These are phyloP conservation scores for Jatropha podagrica DNA, from an alignment of 441 rosid species.

Conservation along the genomic window DNA sequence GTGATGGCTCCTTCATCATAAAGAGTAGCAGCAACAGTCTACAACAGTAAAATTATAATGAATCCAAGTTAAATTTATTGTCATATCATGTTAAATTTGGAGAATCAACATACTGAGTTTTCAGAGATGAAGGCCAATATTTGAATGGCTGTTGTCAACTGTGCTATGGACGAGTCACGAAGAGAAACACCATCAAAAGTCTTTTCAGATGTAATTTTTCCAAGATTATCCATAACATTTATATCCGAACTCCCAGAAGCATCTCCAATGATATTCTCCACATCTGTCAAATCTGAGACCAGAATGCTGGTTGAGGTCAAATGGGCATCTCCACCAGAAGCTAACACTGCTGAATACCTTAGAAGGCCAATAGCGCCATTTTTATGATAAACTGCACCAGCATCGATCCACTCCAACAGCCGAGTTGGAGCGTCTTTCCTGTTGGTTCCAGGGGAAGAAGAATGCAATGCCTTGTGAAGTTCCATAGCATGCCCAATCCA, in stretches of 20 bases:
- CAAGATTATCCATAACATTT: constrained; percentile 88
- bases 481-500: constrained; percentile 91
- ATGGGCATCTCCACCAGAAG: constrained; percentile 95
- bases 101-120: constrained; percentile 62
- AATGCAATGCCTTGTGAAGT: constrained; percentile 87
- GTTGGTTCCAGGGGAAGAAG: constrained; percentile 91
- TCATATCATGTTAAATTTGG: not conserved
- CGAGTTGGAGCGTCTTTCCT: constrained; percentile 94
- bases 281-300: constrained; percentile 74
- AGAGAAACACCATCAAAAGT: constrained; percentile 84
- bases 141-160: constrained; percentile 89
- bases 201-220: constrained; percentile 74
- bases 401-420: constrained; percentile 94
- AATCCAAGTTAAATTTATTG: constrained; percentile 20
- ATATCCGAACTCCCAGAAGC: constrained; percentile 67
- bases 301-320: constrained; percentile 73
- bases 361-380: constrained; percentile 89
- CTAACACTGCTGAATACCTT: constrained; percentile 84
- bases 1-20: constrained; percentile 91
- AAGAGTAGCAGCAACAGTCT: constrained; percentile 84
- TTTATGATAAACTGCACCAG: constrained; percentile 91
- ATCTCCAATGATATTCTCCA: constrained; percentile 77
- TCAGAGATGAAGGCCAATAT: constrained; percentile 84
- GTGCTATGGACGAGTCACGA: constrained; percentile 83
- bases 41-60: constrained; percentile 29